phyloP scores from a whole-genome alignment of 345 rosid genomes.

The Nephelium lappaceum region DNA sequence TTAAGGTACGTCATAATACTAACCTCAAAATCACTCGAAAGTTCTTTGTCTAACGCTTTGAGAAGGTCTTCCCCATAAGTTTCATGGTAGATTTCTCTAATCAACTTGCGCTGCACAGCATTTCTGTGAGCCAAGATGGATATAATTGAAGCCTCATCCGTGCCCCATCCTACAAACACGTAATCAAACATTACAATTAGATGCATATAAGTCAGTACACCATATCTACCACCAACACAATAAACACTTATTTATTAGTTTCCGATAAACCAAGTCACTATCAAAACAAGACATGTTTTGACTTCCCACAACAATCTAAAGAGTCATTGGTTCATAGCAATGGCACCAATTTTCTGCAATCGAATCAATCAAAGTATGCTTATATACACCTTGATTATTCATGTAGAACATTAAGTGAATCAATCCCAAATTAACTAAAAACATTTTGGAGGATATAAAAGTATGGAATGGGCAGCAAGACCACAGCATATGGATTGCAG shows the following conservation, averaged over 20 bases:
- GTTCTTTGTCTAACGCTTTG: constrained; percentile 68
- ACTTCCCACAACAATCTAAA: neutral
- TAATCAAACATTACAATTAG: neutral
- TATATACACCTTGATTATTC: neutral
- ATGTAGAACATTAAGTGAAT: neutral
- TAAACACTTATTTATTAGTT: neutral
- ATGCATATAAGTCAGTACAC: too few relatives aligned
- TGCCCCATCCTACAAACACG: constrained; percentile 81
- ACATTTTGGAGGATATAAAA: neutral
- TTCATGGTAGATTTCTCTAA: constrained; percentile 62
- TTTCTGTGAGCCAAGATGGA: constrained; percentile 83
- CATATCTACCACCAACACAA: neutral
- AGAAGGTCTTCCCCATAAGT: constrained; percentile 80
- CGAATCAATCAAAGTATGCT: too few relatives aligned
- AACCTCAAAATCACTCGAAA: constrained; percentile 91
- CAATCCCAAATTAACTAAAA: neutral
- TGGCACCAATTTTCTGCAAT: neutral
- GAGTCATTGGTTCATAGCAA: neutral
- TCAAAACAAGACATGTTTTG: neutral
- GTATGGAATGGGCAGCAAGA: neutral
- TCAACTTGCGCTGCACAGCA: constrained; percentile 65
- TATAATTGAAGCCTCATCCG: constrained; percentile 74
- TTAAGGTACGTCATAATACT: constrained; percentile 11
- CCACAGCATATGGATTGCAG: neutral
- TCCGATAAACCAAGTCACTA: too few relatives aligned